phyloP scores from a whole-genome alignment of 305 asterid genomes.

The Withania somnifera region DNA sequence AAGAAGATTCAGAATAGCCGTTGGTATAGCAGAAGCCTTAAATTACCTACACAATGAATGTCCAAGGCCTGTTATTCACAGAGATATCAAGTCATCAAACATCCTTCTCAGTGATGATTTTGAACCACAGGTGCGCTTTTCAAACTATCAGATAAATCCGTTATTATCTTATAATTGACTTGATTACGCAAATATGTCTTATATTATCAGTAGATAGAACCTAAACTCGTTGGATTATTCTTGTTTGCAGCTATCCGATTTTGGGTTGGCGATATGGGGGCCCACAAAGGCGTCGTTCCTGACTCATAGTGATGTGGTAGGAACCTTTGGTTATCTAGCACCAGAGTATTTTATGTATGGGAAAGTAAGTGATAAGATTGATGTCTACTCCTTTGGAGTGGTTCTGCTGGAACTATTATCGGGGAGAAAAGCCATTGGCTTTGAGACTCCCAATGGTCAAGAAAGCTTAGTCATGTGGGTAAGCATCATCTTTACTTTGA shows the following conservation, averaged over 20 bases:
- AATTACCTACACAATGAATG: slow-evolving; percentile 59
- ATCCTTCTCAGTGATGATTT: slow-evolving; percentile 53
- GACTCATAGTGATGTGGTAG: slow-evolving; percentile 67
- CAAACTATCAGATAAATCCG: neutral
- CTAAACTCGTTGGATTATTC: neutral
- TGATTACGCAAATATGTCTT: neutral
- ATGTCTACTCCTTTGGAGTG: slow-evolving; percentile 91
- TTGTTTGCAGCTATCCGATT: slow-evolving; percentile 55
- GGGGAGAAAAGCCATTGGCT: slow-evolving; percentile 70
- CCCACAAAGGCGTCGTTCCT: slow-evolving; percentile 50
- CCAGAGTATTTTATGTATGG: slow-evolving; percentile 98
- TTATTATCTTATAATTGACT: neutral
- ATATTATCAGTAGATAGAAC: neutral
- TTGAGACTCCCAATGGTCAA: slow-evolving; percentile 46
- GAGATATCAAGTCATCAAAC: slow-evolving; percentile 79
- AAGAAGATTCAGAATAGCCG: slow-evolving; percentile 58
- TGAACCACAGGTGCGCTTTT: slow-evolving; percentile 53
- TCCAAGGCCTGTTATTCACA: slow-evolving; percentile 53
- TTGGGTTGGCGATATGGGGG: slow-evolving; percentile 85
- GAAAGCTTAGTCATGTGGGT: slow-evolving; percentile 91
- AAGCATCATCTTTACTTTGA: slow-evolving; percentile 20
- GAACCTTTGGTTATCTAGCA: slow-evolving; percentile 95
- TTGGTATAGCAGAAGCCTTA: slow-evolving; percentile 70
- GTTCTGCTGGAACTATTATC: slow-evolving; percentile 81
- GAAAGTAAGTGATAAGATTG: slow-evolving; percentile 86